A percentile compares a stretch with the other conserved stretches of the same genome.
Evolutionary conservation across 2,329 filamentous ascomycete species (phyloP).

Genomic region (Exophiala oligosperma): DNA sequence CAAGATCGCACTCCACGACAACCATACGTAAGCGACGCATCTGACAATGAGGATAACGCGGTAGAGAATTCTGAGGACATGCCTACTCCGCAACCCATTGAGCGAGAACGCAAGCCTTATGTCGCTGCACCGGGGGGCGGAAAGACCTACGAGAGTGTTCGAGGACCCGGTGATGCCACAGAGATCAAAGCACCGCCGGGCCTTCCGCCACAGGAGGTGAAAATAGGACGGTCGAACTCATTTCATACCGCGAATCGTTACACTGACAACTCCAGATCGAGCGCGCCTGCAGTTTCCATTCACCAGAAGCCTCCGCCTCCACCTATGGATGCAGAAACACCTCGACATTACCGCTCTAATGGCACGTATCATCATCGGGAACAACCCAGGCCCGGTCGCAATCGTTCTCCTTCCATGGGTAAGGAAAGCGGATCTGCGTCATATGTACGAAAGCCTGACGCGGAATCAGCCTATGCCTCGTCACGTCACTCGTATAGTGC

Average conservation of each 20-base stretch:
- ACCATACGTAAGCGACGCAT: conserved; percentile 10
- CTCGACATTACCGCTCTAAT: conserved; percentile 18
- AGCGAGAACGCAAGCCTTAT: conserved; percentile 67
- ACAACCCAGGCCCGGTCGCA: conserved; percentile 15
- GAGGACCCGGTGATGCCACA: conserved; percentile 21
- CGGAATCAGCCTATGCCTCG: conserved; percentile 16
- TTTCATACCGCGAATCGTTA: conserved; percentile 12
- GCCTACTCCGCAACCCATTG: conserved; percentile 53
- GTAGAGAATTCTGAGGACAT: conserved; percentile 42
- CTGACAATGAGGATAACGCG: not conserved
- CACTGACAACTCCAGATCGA: conserved; percentile 5
- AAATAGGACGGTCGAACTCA: conserved; percentile 17
- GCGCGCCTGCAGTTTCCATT: conserved; percentile 21
- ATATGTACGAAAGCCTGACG: conserved; percentile 14
- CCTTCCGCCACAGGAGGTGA: conserved; percentile 10
- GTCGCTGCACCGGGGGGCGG: conserved; percentile 59
- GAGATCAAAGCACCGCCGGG: conserved; percentile 13
- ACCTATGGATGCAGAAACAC: conserved; percentile 20
- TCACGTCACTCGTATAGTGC: conserved; percentile 13
- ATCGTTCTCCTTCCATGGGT: conserved; percentile 21
- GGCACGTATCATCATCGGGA: conserved; percentile 24
- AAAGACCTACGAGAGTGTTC: conserved; percentile 52
- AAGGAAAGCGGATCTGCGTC: conserved; percentile 16
- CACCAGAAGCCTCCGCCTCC: conserved; percentile 24
- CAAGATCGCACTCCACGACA: conserved; percentile 34